Conservation (phyloP, 2,329 filamentous ascomycete genomes). For the Xylariaceae sp. region DNA sequence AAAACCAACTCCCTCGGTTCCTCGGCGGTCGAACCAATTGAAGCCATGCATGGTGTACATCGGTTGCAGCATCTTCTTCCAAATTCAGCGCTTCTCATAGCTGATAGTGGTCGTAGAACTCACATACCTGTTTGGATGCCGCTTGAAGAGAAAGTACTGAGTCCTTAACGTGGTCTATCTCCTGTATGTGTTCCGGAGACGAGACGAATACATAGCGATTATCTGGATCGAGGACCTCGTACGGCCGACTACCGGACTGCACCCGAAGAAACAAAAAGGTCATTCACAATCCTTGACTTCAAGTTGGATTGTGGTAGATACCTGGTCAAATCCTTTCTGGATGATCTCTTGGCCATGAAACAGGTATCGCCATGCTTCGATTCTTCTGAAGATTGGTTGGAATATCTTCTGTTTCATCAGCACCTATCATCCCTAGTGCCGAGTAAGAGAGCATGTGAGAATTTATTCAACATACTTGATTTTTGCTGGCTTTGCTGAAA, state of each 20-base stretch:
- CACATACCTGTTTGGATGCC: conserved; percentile 1
- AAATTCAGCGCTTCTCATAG: neutral
- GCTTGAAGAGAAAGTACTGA: conserved; percentile 4
- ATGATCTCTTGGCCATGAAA: neutral
- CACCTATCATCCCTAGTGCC: too few relatives aligned
- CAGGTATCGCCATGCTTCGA: neutral
- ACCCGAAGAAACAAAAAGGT: neutral
- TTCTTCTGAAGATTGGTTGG: too few relatives aligned
- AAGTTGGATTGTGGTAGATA: neutral
- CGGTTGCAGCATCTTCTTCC: conserved; percentile 19
- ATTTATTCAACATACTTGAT: too few relatives aligned
- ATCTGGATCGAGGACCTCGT: neutral
- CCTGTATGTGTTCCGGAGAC: conserved; percentile 1
- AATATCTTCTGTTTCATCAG: too few relatives aligned
- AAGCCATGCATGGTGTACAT: conserved; percentile 25
- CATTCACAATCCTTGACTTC: neutral
- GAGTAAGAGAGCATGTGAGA: too few relatives aligned
- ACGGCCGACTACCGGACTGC: neutral
- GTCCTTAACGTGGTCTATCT: conserved; percentile 1
- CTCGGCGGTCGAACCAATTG: conserved; percentile 27
- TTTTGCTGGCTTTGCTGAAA: too few relatives aligned
- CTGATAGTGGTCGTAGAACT: too few relatives aligned
- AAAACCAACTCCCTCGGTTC: conserved; percentile 26
- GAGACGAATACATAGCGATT: conserved; percentile 4
- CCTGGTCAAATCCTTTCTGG: neutral